Evolutionary conservation across 2,329 filamentous ascomycete species (phyloP).

Genomic region (Monosporascus sp.): DNA sequence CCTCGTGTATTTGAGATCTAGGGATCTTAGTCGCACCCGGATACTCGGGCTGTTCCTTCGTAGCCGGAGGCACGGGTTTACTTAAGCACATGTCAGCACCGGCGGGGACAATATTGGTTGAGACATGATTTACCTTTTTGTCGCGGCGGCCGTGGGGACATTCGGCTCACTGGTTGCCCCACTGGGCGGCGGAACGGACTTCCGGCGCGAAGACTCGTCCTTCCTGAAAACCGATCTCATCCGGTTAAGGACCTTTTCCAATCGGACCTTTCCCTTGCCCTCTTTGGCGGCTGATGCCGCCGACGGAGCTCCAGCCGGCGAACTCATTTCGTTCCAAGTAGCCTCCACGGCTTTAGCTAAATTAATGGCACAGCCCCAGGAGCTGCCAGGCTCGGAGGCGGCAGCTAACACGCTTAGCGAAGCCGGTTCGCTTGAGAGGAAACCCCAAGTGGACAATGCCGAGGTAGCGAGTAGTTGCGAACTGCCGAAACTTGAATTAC

Average conservation of each 20-base stretch:
- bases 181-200: not conserved
- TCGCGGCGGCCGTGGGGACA: slow-evolving; percentile 5
- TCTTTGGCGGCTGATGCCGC: slow-evolving; percentile 13
- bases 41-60: slow-evolving; percentile 15
- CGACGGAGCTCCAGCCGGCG: slow-evolving; percentile 9
- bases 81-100: not conserved
- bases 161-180: not conserved
- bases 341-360: not conserved
- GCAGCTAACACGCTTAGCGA: too few relatives aligned
- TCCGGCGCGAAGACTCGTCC: slow-evolving; percentile 27
- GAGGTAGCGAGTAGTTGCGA: not conserved
- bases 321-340: slow-evolving; percentile 15
- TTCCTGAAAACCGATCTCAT: slow-evolving; percentile 47
- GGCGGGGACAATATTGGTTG: not conserved
- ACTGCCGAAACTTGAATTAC: not conserved
- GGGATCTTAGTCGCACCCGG: slow-evolving; percentile 34
- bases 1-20: slow-evolving; percentile 46
- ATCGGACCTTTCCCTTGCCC: slow-evolving; percentile 36
- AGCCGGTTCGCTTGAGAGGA: too few relatives aligned
- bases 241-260: slow-evolving; percentile 42
- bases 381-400: too few relatives aligned
- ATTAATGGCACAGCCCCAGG: too few relatives aligned
- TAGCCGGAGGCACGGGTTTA: not conserved
- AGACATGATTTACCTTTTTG: slow-evolving; percentile 18
- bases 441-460: too few relatives aligned